These are phyloP conservation scores for Rhodotorula sp. DNA, from an alignment of 1,284 basidiomycete genomes.

Conservation along the genomic window DNA sequence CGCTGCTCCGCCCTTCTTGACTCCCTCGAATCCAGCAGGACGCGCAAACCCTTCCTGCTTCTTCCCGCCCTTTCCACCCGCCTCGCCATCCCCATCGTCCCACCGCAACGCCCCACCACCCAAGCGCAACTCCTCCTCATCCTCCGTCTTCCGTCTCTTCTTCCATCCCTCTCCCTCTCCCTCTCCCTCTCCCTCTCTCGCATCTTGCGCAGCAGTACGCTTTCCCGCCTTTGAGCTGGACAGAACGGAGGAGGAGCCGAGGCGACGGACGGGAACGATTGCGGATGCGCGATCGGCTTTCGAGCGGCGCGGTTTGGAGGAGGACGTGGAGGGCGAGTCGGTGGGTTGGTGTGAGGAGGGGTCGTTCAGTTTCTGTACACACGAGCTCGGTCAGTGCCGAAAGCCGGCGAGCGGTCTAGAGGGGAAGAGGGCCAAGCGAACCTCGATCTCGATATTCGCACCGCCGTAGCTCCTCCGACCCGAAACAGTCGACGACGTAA, in stretches of 20 bases:
- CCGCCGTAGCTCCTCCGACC: constrained; percentile 32
- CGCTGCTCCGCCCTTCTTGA: constrained; percentile 15
- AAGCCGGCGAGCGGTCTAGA: too few relatives aligned
- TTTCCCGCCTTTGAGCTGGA: constrained; percentile 10
- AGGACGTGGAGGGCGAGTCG: background rate
- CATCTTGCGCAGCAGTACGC: background rate
- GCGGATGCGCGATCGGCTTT: constrained; percentile 17
- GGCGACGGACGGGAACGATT: constrained; percentile 3
- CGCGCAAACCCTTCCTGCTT: constrained; percentile 2
- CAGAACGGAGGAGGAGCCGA: background rate
- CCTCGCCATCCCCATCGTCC: background rate
- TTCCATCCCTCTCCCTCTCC: background rate
- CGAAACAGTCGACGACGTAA: constrained; percentile 29
- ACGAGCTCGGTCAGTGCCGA: background rate
- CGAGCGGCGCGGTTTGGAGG: constrained; percentile 5
- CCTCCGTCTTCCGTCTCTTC: constrained; percentile 12
- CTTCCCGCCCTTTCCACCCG: background rate
- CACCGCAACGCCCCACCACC: background rate
- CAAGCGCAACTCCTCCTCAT: background rate
- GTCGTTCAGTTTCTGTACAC: constrained; percentile 32
- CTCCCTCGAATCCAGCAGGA: constrained; percentile 32
- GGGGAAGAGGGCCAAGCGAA: background rate
- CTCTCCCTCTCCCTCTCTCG: background rate
- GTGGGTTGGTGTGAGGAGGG: constrained; percentile 22
- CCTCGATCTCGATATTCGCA: constrained; percentile 38